These are phyloP conservation scores for Sporothrix phasma DNA, from an alignment of 2,329 filamentous ascomycete genomes.

Conservation along the genomic window DNA sequence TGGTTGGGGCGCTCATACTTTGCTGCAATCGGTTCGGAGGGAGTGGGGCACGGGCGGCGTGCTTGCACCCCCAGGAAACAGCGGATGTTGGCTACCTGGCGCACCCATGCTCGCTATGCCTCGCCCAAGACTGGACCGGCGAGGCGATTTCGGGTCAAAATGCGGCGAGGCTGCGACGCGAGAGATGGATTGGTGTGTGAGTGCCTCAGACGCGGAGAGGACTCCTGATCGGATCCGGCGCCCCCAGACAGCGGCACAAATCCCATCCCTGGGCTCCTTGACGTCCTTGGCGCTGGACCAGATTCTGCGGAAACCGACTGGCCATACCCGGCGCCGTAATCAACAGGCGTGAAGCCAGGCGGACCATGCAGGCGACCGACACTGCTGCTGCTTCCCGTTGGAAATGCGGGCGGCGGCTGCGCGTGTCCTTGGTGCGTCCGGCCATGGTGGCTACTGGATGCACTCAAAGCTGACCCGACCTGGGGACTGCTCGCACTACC, in stretches of 20 bases:
- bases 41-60: constrained; percentile 15
- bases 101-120: not conserved
- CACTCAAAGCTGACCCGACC: not conserved
- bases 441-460: not conserved
- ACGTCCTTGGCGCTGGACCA: not conserved
- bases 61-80: not conserved
- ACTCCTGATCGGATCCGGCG: constrained; percentile 23
- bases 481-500: constrained; percentile 11
- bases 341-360: not conserved
- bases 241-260: not conserved
- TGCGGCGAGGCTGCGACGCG: constrained; percentile 28
- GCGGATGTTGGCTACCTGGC: not conserved
- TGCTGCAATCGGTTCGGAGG: constrained; percentile 3
- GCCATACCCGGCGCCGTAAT: not conserved
- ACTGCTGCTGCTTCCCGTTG: not conserved
- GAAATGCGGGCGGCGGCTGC: not conserved
- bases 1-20: constrained; percentile 9
- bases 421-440: not conserved
- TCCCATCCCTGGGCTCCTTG: not conserved
- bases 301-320: constrained; percentile 17
- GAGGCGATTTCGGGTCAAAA: constrained; percentile 52
- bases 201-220: constrained; percentile 23
- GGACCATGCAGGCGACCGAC: not conserved
- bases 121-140: constrained; percentile 39
- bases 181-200: constrained; percentile 23